These are phyloP conservation scores for Cyclospora cayetanensis DNA, from an alignment of 169 alveolate genomes.

Conservation along the genomic window DNA sequence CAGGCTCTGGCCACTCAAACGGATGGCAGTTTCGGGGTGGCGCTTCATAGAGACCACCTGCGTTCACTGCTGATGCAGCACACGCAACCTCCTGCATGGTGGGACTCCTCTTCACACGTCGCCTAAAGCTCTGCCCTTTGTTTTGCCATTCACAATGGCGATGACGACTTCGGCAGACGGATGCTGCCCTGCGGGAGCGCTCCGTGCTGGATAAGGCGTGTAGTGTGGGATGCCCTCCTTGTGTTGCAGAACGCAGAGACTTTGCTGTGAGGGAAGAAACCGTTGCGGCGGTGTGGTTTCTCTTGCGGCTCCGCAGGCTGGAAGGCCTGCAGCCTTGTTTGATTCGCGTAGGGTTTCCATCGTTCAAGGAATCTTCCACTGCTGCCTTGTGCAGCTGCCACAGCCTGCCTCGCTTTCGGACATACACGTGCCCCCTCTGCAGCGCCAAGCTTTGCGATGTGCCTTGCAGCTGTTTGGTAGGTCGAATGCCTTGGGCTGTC, in stretches of 20 bases:
- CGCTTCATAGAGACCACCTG: constrained; percentile 53
- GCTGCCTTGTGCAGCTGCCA: constrained; percentile 69
- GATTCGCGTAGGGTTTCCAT: constrained; percentile 63
- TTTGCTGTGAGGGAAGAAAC: not conserved
- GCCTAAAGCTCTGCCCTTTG: not conserved
- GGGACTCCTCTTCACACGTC: not conserved
- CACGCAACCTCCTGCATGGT: constrained; percentile 69
- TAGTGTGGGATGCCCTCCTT: no score
- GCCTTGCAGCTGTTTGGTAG: constrained; percentile 53
- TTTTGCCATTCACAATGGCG: not conserved
- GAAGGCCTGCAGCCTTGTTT: constrained; percentile 61
- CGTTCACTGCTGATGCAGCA: constrained; percentile 57
- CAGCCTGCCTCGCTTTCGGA: not conserved
- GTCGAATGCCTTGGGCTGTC: no score
- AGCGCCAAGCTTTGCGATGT: constrained; percentile 58
- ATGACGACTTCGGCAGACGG: not conserved
- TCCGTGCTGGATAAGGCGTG: no score
- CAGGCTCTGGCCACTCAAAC: constrained; percentile 39
- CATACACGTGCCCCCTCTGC: constrained; percentile 60
- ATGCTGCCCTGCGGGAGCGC: not conserved
- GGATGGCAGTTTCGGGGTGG: constrained; percentile 32
- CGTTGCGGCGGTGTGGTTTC: not conserved
- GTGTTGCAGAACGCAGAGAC: not conserved
- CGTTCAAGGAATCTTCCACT: constrained; percentile 14
- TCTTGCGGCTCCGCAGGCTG: constrained; percentile 1